Evolutionary conservation across 2,329 filamentous ascomycete species (phyloP).

Genomic region (Celoporthe dispersa): DNA sequence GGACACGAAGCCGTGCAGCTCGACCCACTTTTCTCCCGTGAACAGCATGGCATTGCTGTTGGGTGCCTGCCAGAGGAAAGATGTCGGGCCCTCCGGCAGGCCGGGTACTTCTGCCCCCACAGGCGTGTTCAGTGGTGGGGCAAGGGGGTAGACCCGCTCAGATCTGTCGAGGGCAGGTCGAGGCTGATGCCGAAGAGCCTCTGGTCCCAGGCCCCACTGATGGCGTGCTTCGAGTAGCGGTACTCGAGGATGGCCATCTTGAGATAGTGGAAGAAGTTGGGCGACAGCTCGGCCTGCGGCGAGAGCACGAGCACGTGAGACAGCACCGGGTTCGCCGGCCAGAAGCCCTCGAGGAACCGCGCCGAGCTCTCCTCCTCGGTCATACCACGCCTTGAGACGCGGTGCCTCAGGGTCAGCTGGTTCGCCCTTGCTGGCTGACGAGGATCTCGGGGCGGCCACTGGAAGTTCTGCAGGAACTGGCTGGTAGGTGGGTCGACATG

Average conservation of each 20-base stretch:
- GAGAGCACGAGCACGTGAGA: conserved; percentile 86
- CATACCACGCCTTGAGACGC: conserved; percentile 64
- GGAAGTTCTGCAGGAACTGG: conserved; percentile 64
- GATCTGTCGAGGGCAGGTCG: conserved; percentile 67
- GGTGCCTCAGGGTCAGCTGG: conserved; percentile 73
- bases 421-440: conserved; percentile 48
- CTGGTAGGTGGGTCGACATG: conserved; percentile 68
- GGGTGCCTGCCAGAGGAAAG: conserved; percentile 86
- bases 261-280: conserved; percentile 76
- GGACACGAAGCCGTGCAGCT: conserved; percentile 80
- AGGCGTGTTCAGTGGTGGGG: conserved; percentile 40
- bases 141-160: conserved; percentile 65
- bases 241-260: conserved; percentile 80
- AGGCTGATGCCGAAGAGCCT: conserved; percentile 80
- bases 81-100: conserved; percentile 44
- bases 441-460: conserved; percentile 64
- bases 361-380: conserved; percentile 73
- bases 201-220: conserved; percentile 50
- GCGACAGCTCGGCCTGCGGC: conserved; percentile 77
- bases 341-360: conserved; percentile 85
- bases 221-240: conserved; percentile 64
- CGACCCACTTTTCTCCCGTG: conserved; percentile 84
- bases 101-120: background rate
- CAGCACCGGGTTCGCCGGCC: conserved; percentile 66
- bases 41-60: conserved; percentile 82